Conservation (phyloP, 1,284 basidiomycete species). For the Ustilago lituana region DNA sequence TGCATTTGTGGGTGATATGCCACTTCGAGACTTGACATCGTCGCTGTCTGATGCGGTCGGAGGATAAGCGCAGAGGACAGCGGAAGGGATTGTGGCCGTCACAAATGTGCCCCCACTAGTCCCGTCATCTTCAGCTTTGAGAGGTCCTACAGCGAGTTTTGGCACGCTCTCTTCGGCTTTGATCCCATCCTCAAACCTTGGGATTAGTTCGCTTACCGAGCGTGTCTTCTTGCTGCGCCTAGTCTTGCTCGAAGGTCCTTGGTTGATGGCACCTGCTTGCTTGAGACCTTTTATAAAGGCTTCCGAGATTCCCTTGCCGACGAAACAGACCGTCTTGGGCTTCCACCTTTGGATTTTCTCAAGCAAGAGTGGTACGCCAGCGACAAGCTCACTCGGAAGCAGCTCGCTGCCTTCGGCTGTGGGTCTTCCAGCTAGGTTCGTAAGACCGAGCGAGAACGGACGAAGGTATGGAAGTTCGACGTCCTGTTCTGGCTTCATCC, state of each 20-base stretch:
- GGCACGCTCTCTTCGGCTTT: slow-evolving; percentile 5
- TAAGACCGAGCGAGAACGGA: slow-evolving; percentile 39
- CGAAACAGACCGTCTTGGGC: slow-evolving; percentile 40
- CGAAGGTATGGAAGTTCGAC: slow-evolving; percentile 25
- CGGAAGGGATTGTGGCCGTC: neutral
- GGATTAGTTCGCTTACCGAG: too few relatives aligned
- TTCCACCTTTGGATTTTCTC: slow-evolving; percentile 34
- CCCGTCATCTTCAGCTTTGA: neutral
- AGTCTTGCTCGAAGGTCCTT: neutral
- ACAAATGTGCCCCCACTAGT: neutral
- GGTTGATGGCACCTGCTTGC: slow-evolving; percentile 24
- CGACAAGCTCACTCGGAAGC: slow-evolving; percentile 34
- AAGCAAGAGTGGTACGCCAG: slow-evolving; percentile 40
- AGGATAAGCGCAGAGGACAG: slow-evolving; percentile 10
- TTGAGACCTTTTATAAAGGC: slow-evolving; percentile 38
- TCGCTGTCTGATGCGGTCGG: neutral
- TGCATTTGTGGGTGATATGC: neutral
- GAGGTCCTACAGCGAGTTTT: neutral
- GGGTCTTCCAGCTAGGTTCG: slow-evolving; percentile 38
- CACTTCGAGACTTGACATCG: neutral
- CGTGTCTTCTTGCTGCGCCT: too few relatives aligned
- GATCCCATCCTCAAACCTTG: neutral
- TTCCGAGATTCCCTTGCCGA: slow-evolving; percentile 49
- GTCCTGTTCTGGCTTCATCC: slow-evolving; percentile 47
- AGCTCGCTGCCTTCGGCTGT: slow-evolving; percentile 49